Percentiles rank a stretch among this genome's conserved stretches.
Conservation (phyloP, 2,329 filamentous ascomycete genomes). For the Ploettnerulaceae sp. region DNA sequence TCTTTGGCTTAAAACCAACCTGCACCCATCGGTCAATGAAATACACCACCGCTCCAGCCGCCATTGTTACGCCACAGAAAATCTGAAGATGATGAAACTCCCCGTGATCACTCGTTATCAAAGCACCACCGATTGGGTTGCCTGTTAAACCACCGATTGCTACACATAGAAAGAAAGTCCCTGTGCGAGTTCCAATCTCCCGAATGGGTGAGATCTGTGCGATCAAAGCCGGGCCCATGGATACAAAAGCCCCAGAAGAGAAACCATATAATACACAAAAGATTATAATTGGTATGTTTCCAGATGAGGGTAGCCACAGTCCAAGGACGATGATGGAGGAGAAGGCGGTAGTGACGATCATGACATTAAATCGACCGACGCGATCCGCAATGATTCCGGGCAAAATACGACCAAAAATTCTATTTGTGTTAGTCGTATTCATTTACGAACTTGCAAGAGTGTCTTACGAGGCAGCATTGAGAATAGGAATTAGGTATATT, state of each 20-base stretch:
- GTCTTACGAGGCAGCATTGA: constrained; percentile 44
- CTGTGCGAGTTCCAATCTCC: constrained; percentile 64
- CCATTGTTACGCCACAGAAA: constrained; percentile 55
- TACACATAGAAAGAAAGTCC: constrained; percentile 57
- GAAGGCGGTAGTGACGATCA: constrained; percentile 44
- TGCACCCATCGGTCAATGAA: constrained; percentile 35
- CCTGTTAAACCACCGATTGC: constrained; percentile 62
- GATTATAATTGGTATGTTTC: constrained; percentile 54
- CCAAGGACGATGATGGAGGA: constrained; percentile 45
- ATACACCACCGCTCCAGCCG: constrained; percentile 39
- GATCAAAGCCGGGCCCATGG: constrained; percentile 57
- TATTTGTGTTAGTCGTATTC: constrained; percentile 22
- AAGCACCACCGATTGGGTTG: constrained; percentile 61
- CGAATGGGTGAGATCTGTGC: constrained; percentile 67
- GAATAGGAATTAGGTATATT: constrained; percentile 48
- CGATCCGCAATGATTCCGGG: constrained; percentile 50
- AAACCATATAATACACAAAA: constrained; percentile 68
- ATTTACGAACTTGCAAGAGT: neutral
- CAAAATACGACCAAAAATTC: constrained; percentile 51
- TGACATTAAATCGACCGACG: constrained; percentile 49
- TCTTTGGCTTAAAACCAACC: constrained; percentile 25
- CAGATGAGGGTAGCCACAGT: constrained; percentile 48
- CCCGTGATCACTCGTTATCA: constrained; percentile 48
- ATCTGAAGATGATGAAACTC: constrained; percentile 50
- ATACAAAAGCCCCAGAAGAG: constrained; percentile 60